A percentile compares a stretch with the other conserved stretches of the same genome.
Conservation (phyloP, 495 filamentous ascomycete species). For the Aspergillus leporis region DNA sequence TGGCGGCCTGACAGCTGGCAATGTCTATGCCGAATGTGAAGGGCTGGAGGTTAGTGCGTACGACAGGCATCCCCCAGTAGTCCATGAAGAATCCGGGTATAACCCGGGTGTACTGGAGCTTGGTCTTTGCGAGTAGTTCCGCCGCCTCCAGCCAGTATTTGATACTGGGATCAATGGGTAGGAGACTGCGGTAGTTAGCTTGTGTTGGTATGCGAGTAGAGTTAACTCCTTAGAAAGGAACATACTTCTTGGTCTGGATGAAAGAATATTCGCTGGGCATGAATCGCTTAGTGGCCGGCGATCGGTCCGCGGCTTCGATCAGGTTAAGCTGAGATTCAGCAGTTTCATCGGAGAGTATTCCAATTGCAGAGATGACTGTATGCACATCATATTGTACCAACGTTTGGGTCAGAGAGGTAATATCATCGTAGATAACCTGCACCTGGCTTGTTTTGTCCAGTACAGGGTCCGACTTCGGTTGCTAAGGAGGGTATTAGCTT, state of each 20-base stretch:
- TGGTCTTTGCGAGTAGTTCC: conserved; percentile 24
- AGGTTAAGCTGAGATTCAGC: conserved; percentile 45
- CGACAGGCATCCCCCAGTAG: conserved; percentile 51
- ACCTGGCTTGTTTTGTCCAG: conserved; percentile 18
- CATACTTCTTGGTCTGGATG: conserved; percentile 37
- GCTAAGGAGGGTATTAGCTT: background rate
- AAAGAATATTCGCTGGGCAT: conserved; percentile 53
- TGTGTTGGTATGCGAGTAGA: background rate
- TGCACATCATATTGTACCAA: conserved; percentile 51
- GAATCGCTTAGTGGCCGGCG: conserved; percentile 44
- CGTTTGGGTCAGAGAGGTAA: conserved; percentile 32
- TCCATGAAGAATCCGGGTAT: conserved; percentile 56
- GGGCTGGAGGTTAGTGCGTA: conserved; percentile 42
- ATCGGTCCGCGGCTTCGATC: conserved; percentile 50
- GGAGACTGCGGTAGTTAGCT: conserved; percentile 23
- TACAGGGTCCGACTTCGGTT: conserved; percentile 9
- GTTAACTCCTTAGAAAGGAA: background rate
- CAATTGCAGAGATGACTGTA: conserved; percentile 53
- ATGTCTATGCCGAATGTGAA: conserved; percentile 49
- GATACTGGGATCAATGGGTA: conserved; percentile 37
- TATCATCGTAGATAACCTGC: conserved; percentile 44
- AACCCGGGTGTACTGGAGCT: conserved; percentile 50
- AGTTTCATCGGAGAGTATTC: conserved; percentile 33
- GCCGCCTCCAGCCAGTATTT: conserved; percentile 37
- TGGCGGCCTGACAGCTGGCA: conserved; percentile 43